A percentile compares a stretch with the other conserved stretches of the same genome.
Conservation (phyloP, 352 stramenopile species). For the Elongisporangium prolatum region DNA sequence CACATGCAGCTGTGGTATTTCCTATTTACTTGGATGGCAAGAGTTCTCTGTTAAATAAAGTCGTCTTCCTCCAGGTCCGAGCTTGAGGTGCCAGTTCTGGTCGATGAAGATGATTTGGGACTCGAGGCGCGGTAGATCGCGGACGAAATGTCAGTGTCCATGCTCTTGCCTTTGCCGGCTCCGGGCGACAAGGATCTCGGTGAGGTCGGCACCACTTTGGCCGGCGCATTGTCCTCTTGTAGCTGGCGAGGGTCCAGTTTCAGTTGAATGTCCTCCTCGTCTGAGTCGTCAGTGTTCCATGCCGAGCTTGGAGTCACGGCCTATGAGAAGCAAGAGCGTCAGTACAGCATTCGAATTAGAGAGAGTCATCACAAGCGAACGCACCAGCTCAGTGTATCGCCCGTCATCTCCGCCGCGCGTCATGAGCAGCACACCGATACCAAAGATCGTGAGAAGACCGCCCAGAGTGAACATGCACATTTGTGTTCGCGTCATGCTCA, state of each 20-base stretch:
- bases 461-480: slow-evolving; percentile 80
- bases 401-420: slow-evolving; percentile 34
- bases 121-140: slow-evolving; percentile 34
- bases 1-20: slow-evolving; percentile 1
- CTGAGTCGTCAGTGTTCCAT: slow-evolving; percentile 77
- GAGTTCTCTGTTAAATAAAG: slow-evolving; percentile 53
- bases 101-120: slow-evolving; percentile 17
- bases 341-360: neutral
- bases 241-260: slow-evolving; percentile 23
- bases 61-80: slow-evolving; percentile 55
- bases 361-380: slow-evolving; percentile 6
- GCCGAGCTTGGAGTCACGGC: slow-evolving; percentile 71
- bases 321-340: slow-evolving; percentile 20
- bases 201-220: slow-evolving; percentile 19
- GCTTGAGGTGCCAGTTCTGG: slow-evolving; percentile 12
- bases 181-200: slow-evolving; percentile 10
- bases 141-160: slow-evolving; percentile 22
- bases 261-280: slow-evolving; percentile 79
- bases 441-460: slow-evolving; percentile 66
- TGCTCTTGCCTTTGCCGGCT: slow-evolving; percentile 14
- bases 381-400: slow-evolving; percentile 69
- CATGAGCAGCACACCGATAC: slow-evolving; percentile 74
- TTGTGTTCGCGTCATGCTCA: slow-evolving; percentile 72
- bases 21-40: slow-evolving; percentile 1
- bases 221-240: slow-evolving; percentile 18